These are phyloP conservation scores for Eucalyptus albens DNA, from an alignment of 345 rosid genomes.

Conservation along the genomic window DNA sequence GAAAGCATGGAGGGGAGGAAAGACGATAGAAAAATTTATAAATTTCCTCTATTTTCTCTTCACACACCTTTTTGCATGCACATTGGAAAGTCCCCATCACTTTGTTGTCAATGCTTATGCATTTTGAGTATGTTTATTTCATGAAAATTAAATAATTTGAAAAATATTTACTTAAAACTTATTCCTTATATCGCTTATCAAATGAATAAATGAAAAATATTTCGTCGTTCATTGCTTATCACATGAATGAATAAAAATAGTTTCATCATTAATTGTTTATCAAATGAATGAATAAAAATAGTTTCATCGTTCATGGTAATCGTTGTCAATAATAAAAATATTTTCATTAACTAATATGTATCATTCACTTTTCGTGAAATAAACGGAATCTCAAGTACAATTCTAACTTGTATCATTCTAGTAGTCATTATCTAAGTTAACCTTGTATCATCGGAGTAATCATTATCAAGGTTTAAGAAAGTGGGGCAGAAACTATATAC, in stretches of 20 bases:
- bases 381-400: background rate
- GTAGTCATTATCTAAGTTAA: background rate
- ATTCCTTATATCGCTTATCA: accelerated
- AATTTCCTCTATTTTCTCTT: background rate
- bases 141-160: accelerated
- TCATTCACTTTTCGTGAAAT: accelerated
- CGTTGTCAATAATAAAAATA: background rate
- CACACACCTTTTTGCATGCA: background rate
- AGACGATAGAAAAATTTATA: background rate
- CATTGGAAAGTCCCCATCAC: background rate
- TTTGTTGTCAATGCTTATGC: background rate
- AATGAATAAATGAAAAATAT: accelerated
- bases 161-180: accelerated
- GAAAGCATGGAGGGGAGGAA: background rate
- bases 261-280: too few species aligned
- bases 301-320: too few species aligned
- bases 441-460: accelerated
- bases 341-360: too few species aligned
- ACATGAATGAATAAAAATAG: too few species aligned
- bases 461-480: background rate
- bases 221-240: background rate
- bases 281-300: background rate
- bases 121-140: background rate
- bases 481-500: background rate
- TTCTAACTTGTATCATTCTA: background rate